These are phyloP conservation scores for Arthrinium puccinioides DNA, from an alignment of 2,329 filamentous ascomycete genomes.

Conservation along the genomic window DNA sequence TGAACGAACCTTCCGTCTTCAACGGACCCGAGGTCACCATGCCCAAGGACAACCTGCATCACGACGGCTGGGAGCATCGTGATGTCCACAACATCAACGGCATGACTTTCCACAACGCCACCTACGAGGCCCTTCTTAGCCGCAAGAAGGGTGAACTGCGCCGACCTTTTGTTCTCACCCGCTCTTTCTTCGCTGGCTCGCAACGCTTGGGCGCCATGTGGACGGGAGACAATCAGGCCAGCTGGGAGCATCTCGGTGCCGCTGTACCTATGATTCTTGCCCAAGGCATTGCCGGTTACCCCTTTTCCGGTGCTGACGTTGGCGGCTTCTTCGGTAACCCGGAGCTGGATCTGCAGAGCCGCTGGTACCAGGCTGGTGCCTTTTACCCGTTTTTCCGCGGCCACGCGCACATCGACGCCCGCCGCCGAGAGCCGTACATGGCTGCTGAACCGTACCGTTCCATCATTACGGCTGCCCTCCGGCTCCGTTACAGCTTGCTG, in stretches of 20 bases:
- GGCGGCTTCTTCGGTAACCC: constrained; percentile 98
- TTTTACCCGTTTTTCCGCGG: constrained; percentile 99
- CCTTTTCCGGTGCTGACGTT: constrained; percentile 91
- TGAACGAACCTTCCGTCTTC: constrained; percentile 99
- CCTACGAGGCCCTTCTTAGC: constrained; percentile 73
- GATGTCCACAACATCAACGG: constrained; percentile 96
- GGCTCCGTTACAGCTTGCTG: constrained; percentile 81
- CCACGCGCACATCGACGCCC: constrained; percentile 93
- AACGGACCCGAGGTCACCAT: constrained; percentile 97
- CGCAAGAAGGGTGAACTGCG: constrained; percentile 80
- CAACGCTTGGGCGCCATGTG: constrained; percentile 94
- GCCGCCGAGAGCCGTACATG: constrained; percentile 88
- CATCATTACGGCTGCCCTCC: constrained; percentile 81
- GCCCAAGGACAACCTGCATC: constrained; percentile 95
- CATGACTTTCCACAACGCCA: constrained; percentile 91
- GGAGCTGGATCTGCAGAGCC: constrained; percentile 79
- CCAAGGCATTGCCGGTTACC: constrained; percentile 87
- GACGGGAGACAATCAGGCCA: constrained; percentile 96
- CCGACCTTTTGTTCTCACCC: constrained; percentile 87
- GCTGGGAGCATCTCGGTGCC: constrained; percentile 83
- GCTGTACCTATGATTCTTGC: constrained; percentile 90
- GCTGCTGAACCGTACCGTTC: constrained; percentile 74
- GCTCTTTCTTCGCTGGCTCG: constrained; percentile 85
- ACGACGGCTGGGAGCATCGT: constrained; percentile 90
- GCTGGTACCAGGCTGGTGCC: constrained; percentile 94